phyloP scores from a whole-genome alignment of 495 filamentous ascomycete species.

The Thermochaetoides thermophila region DNA sequence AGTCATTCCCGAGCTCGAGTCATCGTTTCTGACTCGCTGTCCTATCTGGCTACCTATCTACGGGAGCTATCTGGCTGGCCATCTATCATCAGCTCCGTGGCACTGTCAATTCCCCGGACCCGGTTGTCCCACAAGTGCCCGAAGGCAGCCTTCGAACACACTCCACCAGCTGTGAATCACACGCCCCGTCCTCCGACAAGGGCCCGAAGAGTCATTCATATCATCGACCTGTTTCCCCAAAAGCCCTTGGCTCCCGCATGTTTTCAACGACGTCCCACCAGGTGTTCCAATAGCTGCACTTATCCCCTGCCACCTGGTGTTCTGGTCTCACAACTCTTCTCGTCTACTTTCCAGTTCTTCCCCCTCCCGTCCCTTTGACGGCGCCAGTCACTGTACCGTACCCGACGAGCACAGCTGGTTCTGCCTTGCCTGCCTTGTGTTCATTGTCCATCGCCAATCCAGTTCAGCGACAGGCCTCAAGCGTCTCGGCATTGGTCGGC shows the following conservation, averaged over 20 bases:
- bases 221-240: slow-evolving; percentile 29
- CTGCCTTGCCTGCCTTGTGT: slow-evolving; percentile 1
- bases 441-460: slow-evolving; percentile 3
- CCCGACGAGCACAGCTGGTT: slow-evolving; percentile 6
- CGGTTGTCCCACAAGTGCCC: slow-evolving; percentile 7
- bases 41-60: no score
- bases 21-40: no score
- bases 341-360: not conserved
- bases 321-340: no score
- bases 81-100: no score
- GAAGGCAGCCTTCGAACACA: slow-evolving; percentile 10
- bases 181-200: slow-evolving; percentile 20
- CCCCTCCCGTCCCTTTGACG: not conserved
- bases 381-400: no score
- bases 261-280: slow-evolving; percentile 23
- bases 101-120: no score
- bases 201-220: slow-evolving; percentile 34
- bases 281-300: slow-evolving; percentile 24
- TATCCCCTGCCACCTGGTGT: slow-evolving; percentile 21
- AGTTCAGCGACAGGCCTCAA: no score
- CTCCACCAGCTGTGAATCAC: slow-evolving; percentile 21
- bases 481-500: no score
- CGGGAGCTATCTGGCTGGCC: no score
- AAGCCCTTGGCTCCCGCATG: slow-evolving; percentile 23
- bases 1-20: no score